Base-by-base conservation (phyloP, 805 yeast genomes). In the Myxozyma neotropica region DNA sequence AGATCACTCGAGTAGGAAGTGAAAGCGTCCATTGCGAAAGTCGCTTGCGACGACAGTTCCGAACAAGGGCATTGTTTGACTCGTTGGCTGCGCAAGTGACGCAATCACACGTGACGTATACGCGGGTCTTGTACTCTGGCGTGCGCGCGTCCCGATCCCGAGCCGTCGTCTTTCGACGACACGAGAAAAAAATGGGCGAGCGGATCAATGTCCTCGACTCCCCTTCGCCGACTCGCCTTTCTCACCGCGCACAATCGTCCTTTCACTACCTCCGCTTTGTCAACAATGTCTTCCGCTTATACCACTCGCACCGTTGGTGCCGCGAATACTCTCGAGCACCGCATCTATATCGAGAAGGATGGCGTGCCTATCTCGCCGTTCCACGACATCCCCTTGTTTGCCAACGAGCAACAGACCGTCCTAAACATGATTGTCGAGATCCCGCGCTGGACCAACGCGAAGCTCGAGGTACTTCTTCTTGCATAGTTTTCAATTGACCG, bases 401-500 rank as follows among this genome's bases (percentile, higher is more conserved):
- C 98, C 70, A 94, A 93, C 78, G 89, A 90, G 75, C 92, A 89
- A 73, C 88, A 89, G 80, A 86, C 92, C 71, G 83, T 92, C 70
- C 80, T 88, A 68, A 88, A 88, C 82, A 87, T 89, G 88, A 81
- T 94, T 70, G 97, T 94, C 65, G 99, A 94, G 79, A 91, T 94
- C 68, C 99, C 99, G 74, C 88, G 98, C 77, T 93, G 97, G 97
- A 83, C 96, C 72, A 94, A 94, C 75, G 98, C 97, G 67, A 94
- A 94, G 81, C 81, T 92, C 75, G 99, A 94, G n/a, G n/a, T n/a
- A n/a, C n/a, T n/a, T n/a, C n/a, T n/a, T n/a, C n/a, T n/a, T n/a
- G n/a, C n/a, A n/a, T n/a, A n/a, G n/a, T n/a, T n/a, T n/a, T n/a
- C n/a, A n/a, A n/a, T n/a, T n/a, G n/a, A n/a, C n/a, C n/a, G n/a